Evolutionary conservation across 495 filamentous ascomycete species (phyloP).

Genomic region (Bacidia gigantensis): DNA sequence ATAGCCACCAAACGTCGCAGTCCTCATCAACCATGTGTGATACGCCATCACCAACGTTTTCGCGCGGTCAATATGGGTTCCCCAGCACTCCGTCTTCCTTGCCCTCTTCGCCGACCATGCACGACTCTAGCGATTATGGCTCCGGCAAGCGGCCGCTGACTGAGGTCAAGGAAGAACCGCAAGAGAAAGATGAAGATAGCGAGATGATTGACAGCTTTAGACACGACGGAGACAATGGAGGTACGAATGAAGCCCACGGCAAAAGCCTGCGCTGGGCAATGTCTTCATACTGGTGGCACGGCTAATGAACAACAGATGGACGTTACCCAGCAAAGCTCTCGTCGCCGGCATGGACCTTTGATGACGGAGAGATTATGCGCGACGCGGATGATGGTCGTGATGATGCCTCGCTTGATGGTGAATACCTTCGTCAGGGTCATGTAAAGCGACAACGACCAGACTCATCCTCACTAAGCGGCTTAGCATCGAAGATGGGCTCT

Average conservation of each 20-base stretch:
- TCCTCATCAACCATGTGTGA: constrained; percentile 16
- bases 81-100: constrained; percentile 48
- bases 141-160: constrained; percentile 31
- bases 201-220: constrained; percentile 19
- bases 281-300: background rate
- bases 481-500: constrained; percentile 50
- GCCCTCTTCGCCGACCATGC: constrained; percentile 36
- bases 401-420: constrained; percentile 45
- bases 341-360: constrained; percentile 10
- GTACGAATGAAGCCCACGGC: constrained; percentile 1
- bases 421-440: constrained; percentile 35
- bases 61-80: constrained; percentile 17
- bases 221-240: constrained; percentile 3
- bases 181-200: constrained; percentile 28
- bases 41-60: constrained; percentile 16
- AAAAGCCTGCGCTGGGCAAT: background rate
- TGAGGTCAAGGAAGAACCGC: constrained; percentile 40
- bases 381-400: constrained; percentile 47
- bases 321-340: constrained; percentile 10
- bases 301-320: background rate
- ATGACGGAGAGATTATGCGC: constrained; percentile 15
- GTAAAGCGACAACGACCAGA: constrained; percentile 51
- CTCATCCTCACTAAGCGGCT: constrained; percentile 38
- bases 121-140: constrained; percentile 38
- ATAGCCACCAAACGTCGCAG: constrained; percentile 11